Conservation (phyloP, 2,329 filamentous ascomycete genomes). For the Xenosphaeropsis pyriputrescens region DNA sequence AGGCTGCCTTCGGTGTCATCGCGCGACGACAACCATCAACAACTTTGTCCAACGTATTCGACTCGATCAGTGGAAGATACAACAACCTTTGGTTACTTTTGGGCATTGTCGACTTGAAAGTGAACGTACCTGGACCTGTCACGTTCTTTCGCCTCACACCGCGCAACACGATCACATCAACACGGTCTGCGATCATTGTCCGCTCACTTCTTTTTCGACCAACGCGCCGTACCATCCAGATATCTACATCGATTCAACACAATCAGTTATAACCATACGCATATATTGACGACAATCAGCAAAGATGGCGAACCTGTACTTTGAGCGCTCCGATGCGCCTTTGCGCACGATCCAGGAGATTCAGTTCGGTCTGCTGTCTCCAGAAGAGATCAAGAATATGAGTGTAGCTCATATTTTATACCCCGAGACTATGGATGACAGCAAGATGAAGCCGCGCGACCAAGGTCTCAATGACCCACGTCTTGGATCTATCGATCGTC, state of each 20-base stretch:
- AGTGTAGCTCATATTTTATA: conserved; percentile 93
- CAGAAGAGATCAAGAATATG: conserved; percentile 98
- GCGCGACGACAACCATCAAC: conserved; percentile 7
- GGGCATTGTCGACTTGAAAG: too few species aligned
- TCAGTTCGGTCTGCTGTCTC: conserved; percentile 94
- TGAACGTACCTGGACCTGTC: too few species aligned
- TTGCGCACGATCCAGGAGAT: conserved; percentile 98
- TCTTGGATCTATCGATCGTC: conserved; percentile 89
- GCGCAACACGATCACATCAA: too few species aligned
- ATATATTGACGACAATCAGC: conserved; percentile 3
- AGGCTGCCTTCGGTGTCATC: conserved; percentile 16
- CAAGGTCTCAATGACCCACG: conserved; percentile 90
- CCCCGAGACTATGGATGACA: conserved; percentile 99
- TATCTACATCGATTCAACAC: conserved; percentile 3
- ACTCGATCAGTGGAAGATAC: too few species aligned
- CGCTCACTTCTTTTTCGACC: neutral
- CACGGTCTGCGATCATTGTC: too few species aligned
- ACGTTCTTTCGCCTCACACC: too few species aligned
- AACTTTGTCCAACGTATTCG: conserved; percentile 10
- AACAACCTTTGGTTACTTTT: too few species aligned
- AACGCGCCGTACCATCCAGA: conserved; percentile 4
- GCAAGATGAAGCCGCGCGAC: conserved; percentile 77
- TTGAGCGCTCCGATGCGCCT: conserved; percentile 84
- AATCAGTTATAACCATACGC: conserved; percentile 2
- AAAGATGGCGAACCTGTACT: conserved; percentile 85